phyloP scores from a whole-genome alignment of 2,329 filamentous ascomycete genomes.

The Myriosclerotinia scirpicola region DNA sequence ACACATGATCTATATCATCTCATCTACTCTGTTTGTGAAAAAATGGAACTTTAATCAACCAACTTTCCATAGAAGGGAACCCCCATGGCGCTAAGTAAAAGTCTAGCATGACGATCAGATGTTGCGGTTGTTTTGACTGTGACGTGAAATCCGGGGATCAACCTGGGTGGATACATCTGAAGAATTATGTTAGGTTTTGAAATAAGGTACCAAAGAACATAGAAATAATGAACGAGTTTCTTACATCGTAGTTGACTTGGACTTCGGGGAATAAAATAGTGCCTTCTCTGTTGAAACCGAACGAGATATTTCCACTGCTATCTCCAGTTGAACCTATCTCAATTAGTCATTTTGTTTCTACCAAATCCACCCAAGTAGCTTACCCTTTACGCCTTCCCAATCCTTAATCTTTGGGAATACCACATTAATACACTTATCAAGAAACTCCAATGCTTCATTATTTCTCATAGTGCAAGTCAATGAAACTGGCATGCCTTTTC shows the following conservation, averaged over 20 bases:
- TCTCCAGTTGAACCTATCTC: constrained; percentile 61
- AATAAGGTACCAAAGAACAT: constrained; percentile 5
- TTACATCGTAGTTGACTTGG: constrained; percentile 90
- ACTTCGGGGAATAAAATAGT: constrained; percentile 89
- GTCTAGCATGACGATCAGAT: constrained; percentile 37
- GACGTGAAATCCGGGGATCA: constrained; percentile 43
- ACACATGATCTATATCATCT: constrained; percentile 15
- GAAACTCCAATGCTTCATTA: constrained; percentile 82
- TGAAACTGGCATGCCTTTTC: constrained; percentile 68
- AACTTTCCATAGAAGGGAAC: constrained; percentile 38
- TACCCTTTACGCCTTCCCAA: constrained; percentile 75
- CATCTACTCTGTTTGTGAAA: not conserved
- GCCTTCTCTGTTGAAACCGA: constrained; percentile 74
- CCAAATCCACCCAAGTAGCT: not conserved
- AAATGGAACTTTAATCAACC: constrained; percentile 31
- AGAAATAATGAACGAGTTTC: constrained; percentile 41
- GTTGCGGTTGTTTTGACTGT: constrained; percentile 39
- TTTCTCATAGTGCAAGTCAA: constrained; percentile 76
- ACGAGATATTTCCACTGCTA: constrained; percentile 80
- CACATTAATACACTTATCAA: constrained; percentile 85
- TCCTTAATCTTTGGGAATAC: constrained; percentile 96
- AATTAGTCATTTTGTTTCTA: constrained; percentile 39
- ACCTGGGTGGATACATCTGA: constrained; percentile 58
- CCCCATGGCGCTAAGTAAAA: constrained; percentile 37
- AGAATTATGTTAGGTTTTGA: constrained; percentile 26